These are phyloP conservation scores for Vitis amurensis DNA, from an alignment of 164 flowering plant species.

Conservation along the genomic window DNA sequence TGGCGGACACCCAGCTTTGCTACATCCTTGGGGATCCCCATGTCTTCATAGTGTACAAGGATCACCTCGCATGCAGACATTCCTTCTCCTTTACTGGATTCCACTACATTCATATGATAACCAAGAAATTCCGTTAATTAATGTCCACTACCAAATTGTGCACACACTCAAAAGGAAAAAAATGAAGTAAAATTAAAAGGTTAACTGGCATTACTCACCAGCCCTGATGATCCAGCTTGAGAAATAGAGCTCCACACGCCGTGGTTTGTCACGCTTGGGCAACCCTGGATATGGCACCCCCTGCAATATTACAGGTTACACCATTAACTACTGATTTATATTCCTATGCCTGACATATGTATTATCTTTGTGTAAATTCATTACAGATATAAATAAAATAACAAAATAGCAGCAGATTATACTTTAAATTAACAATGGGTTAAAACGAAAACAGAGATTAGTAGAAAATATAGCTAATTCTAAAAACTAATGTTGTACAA, in stretches of 20 bases:
- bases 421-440: no score
- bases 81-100: constrained; percentile 87
- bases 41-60: constrained; percentile 90
- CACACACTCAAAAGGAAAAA: not conserved
- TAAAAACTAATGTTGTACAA: no score
- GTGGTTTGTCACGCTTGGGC: constrained; percentile 83
- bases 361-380: no score
- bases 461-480: no score
- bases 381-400: no score
- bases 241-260: constrained; percentile 90
- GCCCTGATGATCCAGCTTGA: constrained; percentile 93
- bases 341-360: no score
- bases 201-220: constrained; percentile 38
- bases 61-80: constrained; percentile 85
- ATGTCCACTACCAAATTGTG: not conserved
- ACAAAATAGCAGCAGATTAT: no score
- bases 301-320: constrained; percentile 33
- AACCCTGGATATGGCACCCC: constrained; percentile 72
- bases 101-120: constrained; percentile 47
- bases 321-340: no score
- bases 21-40: constrained; percentile 98
- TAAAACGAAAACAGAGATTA: no score
- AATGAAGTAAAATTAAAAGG: not conserved
- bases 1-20: constrained; percentile 95
- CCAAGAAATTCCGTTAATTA: not conserved